A percentile compares a stretch with the other conserved stretches of the same genome.
phyloP scores from a whole-genome alignment of 352 stramenopile species.

The Phytophthora crassamura region DNA sequence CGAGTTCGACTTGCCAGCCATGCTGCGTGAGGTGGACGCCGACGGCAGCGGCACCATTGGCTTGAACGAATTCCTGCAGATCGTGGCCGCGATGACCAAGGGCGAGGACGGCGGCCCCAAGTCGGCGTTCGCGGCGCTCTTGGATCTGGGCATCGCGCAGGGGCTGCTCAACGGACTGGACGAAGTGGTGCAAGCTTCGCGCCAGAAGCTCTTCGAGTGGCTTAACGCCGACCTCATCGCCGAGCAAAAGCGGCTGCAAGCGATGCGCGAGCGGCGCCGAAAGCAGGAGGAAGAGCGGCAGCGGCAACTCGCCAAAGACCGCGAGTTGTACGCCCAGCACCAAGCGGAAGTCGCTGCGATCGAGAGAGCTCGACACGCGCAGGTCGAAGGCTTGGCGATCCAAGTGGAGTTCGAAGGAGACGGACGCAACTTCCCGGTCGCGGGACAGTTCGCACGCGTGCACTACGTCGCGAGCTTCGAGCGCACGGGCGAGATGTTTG shows the following conservation, averaged over 20 bases:
- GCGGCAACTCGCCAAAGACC: slow-evolving; percentile 52
- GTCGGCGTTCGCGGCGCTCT: slow-evolving; percentile 55
- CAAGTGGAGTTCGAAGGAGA: slow-evolving; percentile 69
- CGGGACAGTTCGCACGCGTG: slow-evolving; percentile 74
- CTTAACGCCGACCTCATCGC: slow-evolving; percentile 72
- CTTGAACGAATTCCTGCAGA: slow-evolving; percentile 79
- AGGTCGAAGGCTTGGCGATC: slow-evolving; percentile 54
- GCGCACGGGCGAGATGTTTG: slow-evolving; percentile 58
- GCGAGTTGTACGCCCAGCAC: slow-evolving; percentile 45
- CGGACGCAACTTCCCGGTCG: slow-evolving; percentile 55
- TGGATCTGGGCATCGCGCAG: slow-evolving; percentile 68
- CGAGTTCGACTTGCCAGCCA: slow-evolving; percentile 59
- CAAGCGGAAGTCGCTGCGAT: slow-evolving; percentile 53
- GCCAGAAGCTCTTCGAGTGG: slow-evolving; percentile 63
- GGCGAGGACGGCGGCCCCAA: slow-evolving; percentile 33
- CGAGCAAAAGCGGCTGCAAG: slow-evolving; percentile 67
- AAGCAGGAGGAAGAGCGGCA: slow-evolving; percentile 57
- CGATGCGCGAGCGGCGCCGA: slow-evolving; percentile 58
- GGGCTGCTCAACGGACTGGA: slow-evolving; percentile 70
- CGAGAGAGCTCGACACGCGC: slow-evolving; percentile 46
- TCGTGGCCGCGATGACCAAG: slow-evolving; percentile 67
- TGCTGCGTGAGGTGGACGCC: slow-evolving; percentile 71
- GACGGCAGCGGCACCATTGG: slow-evolving; percentile 73
- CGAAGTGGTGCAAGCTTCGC: slow-evolving; percentile 60
- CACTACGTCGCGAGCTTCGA: slow-evolving; percentile 75